These are phyloP conservation scores for Fusarium oligoseptatum DNA, from an alignment of 2,329 filamentous ascomycete species.

Conservation along the genomic window DNA sequence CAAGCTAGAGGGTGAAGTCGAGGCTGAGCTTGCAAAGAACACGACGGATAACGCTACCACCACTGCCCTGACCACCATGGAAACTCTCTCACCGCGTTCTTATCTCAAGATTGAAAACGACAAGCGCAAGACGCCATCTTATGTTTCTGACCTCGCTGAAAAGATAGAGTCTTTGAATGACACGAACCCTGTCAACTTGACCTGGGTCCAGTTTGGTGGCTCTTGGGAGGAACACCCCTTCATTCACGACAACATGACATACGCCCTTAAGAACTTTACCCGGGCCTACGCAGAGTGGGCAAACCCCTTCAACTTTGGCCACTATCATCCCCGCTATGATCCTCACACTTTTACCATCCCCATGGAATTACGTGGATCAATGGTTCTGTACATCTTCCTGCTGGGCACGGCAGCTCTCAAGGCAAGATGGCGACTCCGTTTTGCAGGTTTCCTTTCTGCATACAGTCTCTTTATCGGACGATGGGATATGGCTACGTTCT, in stretches of 20 bases:
- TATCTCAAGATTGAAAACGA: slow-evolving; percentile 9
- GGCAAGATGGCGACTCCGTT: slow-evolving; percentile 49
- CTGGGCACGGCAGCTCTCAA: slow-evolving; percentile 55
- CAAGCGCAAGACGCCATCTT: slow-evolving; percentile 3
- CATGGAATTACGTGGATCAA: slow-evolving; percentile 57
- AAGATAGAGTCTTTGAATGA: slow-evolving; percentile 29
- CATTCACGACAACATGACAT: slow-evolving; percentile 54
- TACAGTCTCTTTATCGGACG: slow-evolving; percentile 53
- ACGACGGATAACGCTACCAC: slow-evolving; percentile 11
- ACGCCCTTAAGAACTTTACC: slow-evolving; percentile 55
- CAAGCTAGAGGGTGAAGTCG: slow-evolving; percentile 33
- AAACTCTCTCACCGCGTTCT: slow-evolving; percentile 6
- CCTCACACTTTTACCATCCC: slow-evolving; percentile 59
- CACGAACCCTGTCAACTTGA: slow-evolving; percentile 50
- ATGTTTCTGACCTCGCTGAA: not conserved
- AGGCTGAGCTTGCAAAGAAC: slow-evolving; percentile 31
- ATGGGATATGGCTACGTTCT: slow-evolving; percentile 58
- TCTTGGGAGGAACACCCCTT: slow-evolving; percentile 58
- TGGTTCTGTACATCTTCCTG: slow-evolving; percentile 57
- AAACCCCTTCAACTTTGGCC: slow-evolving; percentile 56
- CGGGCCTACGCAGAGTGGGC: slow-evolving; percentile 56
- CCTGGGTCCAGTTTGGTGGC: slow-evolving; percentile 55
- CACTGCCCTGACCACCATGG: not conserved
- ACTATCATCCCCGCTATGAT: slow-evolving; percentile 57
- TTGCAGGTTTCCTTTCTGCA: slow-evolving; percentile 48